These are phyloP conservation scores for Diaporthe humulicola DNA, from an alignment of 2,329 filamentous ascomycete genomes.

Conservation along the genomic window DNA sequence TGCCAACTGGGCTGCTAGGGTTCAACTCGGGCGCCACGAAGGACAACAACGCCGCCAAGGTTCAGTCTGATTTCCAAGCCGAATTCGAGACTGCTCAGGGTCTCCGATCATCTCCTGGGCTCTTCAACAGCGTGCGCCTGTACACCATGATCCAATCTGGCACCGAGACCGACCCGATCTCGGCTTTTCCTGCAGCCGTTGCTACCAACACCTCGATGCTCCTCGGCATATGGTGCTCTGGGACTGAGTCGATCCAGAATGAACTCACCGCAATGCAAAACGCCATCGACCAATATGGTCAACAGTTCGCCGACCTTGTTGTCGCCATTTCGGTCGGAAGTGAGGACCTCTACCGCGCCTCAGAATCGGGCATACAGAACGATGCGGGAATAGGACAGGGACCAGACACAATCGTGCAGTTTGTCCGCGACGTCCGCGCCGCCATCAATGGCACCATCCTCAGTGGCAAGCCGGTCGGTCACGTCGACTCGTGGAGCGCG, in stretches of 20 bases:
- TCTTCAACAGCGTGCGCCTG: conserved; percentile 71
- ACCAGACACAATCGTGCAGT: background rate
- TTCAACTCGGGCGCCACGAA: conserved; percentile 66
- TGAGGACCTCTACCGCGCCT: background rate
- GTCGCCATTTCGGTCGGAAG: background rate
- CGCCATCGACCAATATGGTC: background rate
- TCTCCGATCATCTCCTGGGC: conserved; percentile 61
- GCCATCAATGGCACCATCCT: conserved; percentile 44
- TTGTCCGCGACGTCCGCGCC: background rate
- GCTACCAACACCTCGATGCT: conserved; percentile 43
- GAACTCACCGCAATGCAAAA: background rate
- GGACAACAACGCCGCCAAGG: conserved; percentile 63
- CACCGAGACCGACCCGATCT: conserved; percentile 80
- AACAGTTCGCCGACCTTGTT: background rate
- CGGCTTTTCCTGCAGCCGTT: conserved; percentile 82
- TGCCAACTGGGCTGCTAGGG: conserved; percentile 51
- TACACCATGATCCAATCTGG: conserved; percentile 78
- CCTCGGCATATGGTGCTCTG: background rate
- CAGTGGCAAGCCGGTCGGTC: conserved; percentile 71
- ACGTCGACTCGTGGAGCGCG: conserved; percentile 77
- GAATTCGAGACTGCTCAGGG: conserved; percentile 47
- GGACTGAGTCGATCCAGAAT: background rate
- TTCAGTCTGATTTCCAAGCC: conserved; percentile 60
- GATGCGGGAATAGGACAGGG: background rate
- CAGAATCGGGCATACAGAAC: background rate